Evolutionary conservation across 1,139 yeast species (phyloP).

Genomic region (Suhomyces wounanorum): DNA sequence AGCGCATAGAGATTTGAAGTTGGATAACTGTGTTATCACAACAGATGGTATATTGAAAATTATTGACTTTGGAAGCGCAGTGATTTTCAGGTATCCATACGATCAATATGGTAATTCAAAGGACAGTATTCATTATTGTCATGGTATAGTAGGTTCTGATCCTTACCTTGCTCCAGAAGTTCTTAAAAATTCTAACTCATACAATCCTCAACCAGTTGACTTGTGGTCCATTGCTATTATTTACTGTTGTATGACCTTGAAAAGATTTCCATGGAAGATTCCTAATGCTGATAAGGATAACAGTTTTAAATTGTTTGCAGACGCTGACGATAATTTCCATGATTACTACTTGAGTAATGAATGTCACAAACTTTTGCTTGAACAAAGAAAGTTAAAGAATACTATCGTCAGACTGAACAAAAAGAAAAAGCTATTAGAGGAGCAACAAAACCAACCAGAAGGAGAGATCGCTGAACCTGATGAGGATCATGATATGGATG

Average conservation of each 20-base stretch:
- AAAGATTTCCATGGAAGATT: constrained; percentile 96
- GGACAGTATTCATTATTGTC: constrained; percentile 72
- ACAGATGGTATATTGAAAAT: constrained; percentile 83
- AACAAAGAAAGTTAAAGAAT: constrained; percentile 48
- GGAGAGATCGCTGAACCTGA: not conserved
- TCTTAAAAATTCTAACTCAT: constrained; percentile 61
- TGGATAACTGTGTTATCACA: constrained; percentile 92
- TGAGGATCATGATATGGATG: constrained; percentile 3
- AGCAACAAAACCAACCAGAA: constrained; percentile 8
- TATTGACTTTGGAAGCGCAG: constrained; percentile 96
- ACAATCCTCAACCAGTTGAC: constrained; percentile 93
- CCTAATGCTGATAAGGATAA: constrained; percentile 82
- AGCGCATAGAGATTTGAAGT: constrained; percentile 92
- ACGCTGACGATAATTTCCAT: constrained; percentile 55
- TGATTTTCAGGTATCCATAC: constrained; percentile 89
- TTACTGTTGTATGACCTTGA: constrained; percentile 92
- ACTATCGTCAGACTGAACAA: constrained; percentile 47
- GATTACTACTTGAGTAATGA: constrained; percentile 54
- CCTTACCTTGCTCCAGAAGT: constrained; percentile 98
- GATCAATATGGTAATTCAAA: constrained; percentile 52
- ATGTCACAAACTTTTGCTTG: constrained; percentile 48
- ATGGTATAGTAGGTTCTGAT: constrained; percentile 96
- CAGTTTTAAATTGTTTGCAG: constrained; percentile 67
- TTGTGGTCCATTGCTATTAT: constrained; percentile 95
- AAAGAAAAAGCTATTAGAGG: constrained; percentile 32